Evolutionary conservation across 139 green algal species (phyloP).

Genomic region (Micractinium conductrix): DNA sequence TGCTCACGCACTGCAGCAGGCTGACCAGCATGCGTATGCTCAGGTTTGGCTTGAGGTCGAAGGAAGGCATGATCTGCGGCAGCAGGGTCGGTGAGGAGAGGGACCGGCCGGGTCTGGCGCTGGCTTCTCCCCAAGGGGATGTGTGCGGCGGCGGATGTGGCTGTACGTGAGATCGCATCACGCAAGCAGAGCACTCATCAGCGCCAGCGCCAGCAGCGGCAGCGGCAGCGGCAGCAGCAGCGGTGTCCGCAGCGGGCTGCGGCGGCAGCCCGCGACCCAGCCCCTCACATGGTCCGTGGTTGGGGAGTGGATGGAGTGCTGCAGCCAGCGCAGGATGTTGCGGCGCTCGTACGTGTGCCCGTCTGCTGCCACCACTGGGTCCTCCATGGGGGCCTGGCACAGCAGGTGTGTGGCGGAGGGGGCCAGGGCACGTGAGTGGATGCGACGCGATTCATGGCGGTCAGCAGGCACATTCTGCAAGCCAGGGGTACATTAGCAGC

Average conservation of each 20-base stretch:
- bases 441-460: too few relatives aligned
- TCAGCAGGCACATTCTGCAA: too few relatives aligned
- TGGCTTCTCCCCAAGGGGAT: too few relatives aligned
- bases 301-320: not conserved
- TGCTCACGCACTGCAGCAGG: not conserved
- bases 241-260: too few relatives aligned
- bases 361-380: slow-evolving; percentile 10
- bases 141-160: too few relatives aligned
- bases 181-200: too few relatives aligned
- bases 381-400: not conserved
- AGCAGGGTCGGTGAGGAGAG: too few relatives aligned
- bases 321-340: not conserved
- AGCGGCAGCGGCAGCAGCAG: too few relatives aligned
- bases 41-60: slow-evolving; percentile 12
- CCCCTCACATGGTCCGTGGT: not conserved
- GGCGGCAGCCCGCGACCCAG: not conserved
- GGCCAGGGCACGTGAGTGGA: not conserved
- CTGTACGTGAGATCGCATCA: too few relatives aligned
- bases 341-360: slow-evolving; percentile 14
- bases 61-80: not conserved
- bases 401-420: not conserved
- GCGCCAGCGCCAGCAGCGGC: too few relatives aligned
- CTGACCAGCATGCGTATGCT: not conserved
- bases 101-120: too few relatives aligned
- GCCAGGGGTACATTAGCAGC: too few relatives aligned